Evolutionary conservation across 2,329 filamentous ascomycete species (phyloP), one percentile per base, ranked within the genome.

Genomic region (Tympanopsis confertula): DNA sequence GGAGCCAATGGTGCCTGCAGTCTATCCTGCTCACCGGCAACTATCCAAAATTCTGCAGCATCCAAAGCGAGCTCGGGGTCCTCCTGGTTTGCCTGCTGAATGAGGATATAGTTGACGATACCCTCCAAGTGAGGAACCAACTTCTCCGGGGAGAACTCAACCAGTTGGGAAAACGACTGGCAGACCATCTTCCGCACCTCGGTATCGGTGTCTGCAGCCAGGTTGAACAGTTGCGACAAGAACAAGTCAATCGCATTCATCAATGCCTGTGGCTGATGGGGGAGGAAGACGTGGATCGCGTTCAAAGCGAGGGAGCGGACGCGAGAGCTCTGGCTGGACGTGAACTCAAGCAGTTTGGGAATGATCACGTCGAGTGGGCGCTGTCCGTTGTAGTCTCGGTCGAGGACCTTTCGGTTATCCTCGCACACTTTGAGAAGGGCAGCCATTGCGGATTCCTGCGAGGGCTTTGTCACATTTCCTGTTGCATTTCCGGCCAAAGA

Each of bases 31-130:
- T 95, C 91, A 42, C 87, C 88, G 15, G 94, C 80, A 28, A 86
- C 86, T 33, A 98, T 74, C 87, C 93, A 98, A 54, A 98, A 98
- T 57, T 98, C 91, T 4, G 91, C 87, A 5, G 91, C 91, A 55
- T 98, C 91, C 46, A 93, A 79, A 26, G 89, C 87, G 41, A 98
- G 68, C 30, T 96, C 87, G 39, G 88, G 81, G 46, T 96, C 88
- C 19, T 88, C 79, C 30, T 13, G 12, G 18, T 80, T 82, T 56
- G 82, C 78, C 57, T 98, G 91, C 56, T 98, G 91, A 20, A 77
- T 69, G 41, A 96, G 74, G 56, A 95, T 91, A 54, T 95, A 98
- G 53, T 93, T 85, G 20, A 98, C 87, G 39, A 98, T 69, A 4
- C 85, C 88, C 38, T 73, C 68, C 53, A 96, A 82, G 55, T 96